These are phyloP conservation scores for Allium fistulosum DNA, from an alignment of 106 monocot species.

Conservation along the genomic window DNA sequence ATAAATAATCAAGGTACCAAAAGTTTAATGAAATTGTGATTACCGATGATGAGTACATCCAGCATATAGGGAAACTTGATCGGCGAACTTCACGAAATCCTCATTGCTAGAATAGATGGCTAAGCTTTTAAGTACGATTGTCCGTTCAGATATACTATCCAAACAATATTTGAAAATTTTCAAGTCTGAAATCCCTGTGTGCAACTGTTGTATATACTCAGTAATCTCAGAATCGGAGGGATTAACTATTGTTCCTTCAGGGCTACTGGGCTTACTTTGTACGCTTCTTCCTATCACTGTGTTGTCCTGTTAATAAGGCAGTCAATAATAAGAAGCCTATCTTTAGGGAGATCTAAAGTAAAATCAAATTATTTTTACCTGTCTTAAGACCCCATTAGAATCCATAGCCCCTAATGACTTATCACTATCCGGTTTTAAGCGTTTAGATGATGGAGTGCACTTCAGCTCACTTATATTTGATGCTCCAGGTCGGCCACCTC, in stretches of 20 bases:
- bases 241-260: constrained; percentile 31
- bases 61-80: constrained; percentile 69
- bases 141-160: constrained; percentile 57
- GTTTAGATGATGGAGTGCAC: constrained; percentile 24
- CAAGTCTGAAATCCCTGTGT: constrained; percentile 42
- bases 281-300: constrained; percentile 8
- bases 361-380: constrained; percentile 7
- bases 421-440: constrained; percentile 23
- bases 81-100: constrained; percentile 54
- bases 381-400: constrained; percentile 18
- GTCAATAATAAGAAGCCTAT: not conserved
- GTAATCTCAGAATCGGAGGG: constrained; percentile 79
- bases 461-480: constrained; percentile 14
- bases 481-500: constrained; percentile 15
- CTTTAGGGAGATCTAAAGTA: not conserved
- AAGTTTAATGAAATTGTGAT: constrained; percentile 4
- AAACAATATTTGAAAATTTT: constrained; percentile 78
- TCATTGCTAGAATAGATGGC: constrained; percentile 36
- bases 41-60: constrained; percentile 94
- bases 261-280: constrained; percentile 25
- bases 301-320: constrained; percentile 1
- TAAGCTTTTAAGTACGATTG: constrained; percentile 44
- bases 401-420: constrained; percentile 8
- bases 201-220: constrained; percentile 28
- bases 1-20: too few relatives aligned